Conservation (phyloP, 257 asterid genomes). For the Solanum acaule region DNA sequence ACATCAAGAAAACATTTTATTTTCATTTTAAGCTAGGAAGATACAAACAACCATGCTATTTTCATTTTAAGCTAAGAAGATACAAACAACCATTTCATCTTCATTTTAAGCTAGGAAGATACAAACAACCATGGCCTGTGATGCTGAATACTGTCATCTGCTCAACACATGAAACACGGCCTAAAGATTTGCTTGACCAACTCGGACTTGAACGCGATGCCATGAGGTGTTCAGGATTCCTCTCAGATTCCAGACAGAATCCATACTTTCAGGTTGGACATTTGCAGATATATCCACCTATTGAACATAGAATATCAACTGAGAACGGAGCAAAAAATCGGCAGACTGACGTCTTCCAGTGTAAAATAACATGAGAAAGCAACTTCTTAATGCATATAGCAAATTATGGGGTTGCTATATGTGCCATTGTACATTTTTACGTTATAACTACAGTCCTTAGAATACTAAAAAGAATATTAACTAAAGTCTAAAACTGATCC, state of each 20-base stretch:
- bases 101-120: background rate
- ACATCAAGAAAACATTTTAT: background rate
- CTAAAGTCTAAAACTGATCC: background rate
- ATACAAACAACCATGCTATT: background rate
- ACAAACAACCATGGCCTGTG: background rate
- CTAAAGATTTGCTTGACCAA: conserved; percentile 75
- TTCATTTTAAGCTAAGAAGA: background rate
- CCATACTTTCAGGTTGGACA: conserved; percentile 85
- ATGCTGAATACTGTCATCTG: background rate
- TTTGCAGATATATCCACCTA: conserved; percentile 88
- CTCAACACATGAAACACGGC: background rate
- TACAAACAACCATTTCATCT: background rate
- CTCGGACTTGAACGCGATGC: conserved; percentile 76
- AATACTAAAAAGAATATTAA: background rate
- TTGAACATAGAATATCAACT: background rate
- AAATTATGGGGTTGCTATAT: background rate
- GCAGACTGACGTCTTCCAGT: background rate
- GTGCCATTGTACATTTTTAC: background rate
- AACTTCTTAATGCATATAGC: background rate
- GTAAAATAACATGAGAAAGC: background rate
- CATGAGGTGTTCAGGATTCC: conserved; percentile 92
- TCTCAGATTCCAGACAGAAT: conserved; percentile 85
- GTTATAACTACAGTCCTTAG: background rate
- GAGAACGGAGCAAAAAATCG: background rate
- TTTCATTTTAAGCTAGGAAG: background rate